Evolutionary conservation across 495 filamentous ascomycete species (phyloP).

Genomic region (Entonaema liquescens): DNA sequence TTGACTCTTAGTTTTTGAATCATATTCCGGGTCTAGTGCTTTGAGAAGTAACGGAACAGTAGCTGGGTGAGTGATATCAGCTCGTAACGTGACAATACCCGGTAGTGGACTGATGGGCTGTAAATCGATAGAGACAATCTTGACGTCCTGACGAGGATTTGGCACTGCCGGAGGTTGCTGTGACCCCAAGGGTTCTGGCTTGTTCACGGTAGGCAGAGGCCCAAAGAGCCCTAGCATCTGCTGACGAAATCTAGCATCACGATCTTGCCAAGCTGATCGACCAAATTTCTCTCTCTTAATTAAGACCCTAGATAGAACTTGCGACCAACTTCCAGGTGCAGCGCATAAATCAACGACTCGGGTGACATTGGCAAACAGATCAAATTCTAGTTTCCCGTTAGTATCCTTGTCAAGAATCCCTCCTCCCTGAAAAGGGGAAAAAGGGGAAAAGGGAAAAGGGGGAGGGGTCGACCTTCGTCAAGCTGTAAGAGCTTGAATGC

Average conservation of each 20-base stretch:
- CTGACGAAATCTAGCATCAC: slow-evolving; percentile 69
- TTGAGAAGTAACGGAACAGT: slow-evolving; percentile 88
- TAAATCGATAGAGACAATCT: slow-evolving; percentile 93
- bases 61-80: slow-evolving; percentile 96
- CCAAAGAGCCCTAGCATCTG: slow-evolving; percentile 59
- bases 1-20: slow-evolving; percentile 57
- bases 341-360: slow-evolving; percentile 96
- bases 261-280: slow-evolving; percentile 82
- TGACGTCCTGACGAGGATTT: slow-evolving; percentile 76
- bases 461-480: slow-evolving; percentile 68
- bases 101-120: slow-evolving; percentile 94
- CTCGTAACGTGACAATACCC: slow-evolving; percentile 88
- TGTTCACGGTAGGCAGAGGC: slow-evolving; percentile 31
- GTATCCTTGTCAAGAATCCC: slow-evolving; percentile 12
- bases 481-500: slow-evolving; percentile 97
- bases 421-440: no score
- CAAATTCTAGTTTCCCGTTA: slow-evolving; percentile 71
- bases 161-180: slow-evolving; percentile 33
- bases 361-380: slow-evolving; percentile 87
- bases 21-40: slow-evolving; percentile 81
- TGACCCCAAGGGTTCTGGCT: slow-evolving; percentile 35
- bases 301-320: slow-evolving; percentile 90
- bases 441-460: no score
- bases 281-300: slow-evolving; percentile 94
- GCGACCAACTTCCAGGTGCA: slow-evolving; percentile 95